A percentile compares a stretch with the other conserved stretches of the same genome.
phyloP scores from a whole-genome alignment of 805 yeast genomes.

The Peterozyma toletana region DNA sequence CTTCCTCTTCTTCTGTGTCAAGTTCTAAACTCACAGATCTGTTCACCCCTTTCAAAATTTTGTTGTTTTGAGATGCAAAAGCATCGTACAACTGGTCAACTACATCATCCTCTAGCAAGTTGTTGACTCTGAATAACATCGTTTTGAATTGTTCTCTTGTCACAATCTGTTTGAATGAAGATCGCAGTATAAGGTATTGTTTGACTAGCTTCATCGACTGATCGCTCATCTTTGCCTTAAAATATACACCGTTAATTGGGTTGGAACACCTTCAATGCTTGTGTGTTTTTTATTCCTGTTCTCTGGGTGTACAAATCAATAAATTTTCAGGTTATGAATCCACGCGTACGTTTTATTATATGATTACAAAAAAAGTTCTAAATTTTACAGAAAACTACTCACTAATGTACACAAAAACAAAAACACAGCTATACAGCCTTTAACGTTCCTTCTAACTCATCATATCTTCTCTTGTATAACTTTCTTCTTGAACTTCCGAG shows the following conservation, averaged over 20 bases:
- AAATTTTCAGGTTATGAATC: no score
- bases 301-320: no score
- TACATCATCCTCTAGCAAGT: neutral
- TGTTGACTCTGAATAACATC: neutral
- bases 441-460: conserved; percentile 17
- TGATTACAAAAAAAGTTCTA: neutral
- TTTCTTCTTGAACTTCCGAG: conserved; percentile 24
- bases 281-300: no score
- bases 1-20: neutral
- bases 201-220: conserved; percentile 1
- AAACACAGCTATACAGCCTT: neutral
- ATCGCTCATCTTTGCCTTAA: no score
- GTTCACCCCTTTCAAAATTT: conserved; percentile 2
- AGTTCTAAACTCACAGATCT: neutral
- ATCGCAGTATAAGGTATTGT: conserved; percentile 5
- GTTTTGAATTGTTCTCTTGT: conserved; percentile 3
- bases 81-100: conserved; percentile 1
- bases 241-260: no score
- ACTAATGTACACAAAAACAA: neutral
- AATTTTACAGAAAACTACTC: neutral
- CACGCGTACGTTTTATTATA: no score
- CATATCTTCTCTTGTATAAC: conserved; percentile 20
- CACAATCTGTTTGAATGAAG: conserved; percentile 6
- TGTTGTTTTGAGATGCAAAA: conserved; percentile 2
- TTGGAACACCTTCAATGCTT: no score